Evolutionary conservation across 805 yeast genomes (phyloP), one percentile per base, ranked within the genome.

Genomic region (Grigorovia humatica): DNA sequence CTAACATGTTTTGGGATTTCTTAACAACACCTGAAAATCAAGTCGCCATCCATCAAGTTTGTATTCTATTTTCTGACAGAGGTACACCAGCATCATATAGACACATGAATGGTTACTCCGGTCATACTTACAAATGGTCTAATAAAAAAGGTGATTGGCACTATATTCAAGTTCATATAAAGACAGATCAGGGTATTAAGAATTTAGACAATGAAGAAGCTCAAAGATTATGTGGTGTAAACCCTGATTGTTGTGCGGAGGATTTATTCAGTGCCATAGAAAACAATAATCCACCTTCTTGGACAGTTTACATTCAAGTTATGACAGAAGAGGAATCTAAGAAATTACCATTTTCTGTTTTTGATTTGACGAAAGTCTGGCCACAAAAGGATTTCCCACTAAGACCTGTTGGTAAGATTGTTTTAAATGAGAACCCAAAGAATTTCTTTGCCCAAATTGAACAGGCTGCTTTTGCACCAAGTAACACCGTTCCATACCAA

Each of bases 351-450:
- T 88, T 85, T 71, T 84, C 91, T 6, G 90, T 89, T 46, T 88
- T 86, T 66, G 96, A 88, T 70, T 76, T 88, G 68, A 88, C 96
- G 57, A 89, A 89, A 74, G 85, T 86, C 51, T 88, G 96, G 96
- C 88, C 96, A 40, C 95, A 88, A 66, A 73, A 72, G 60, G 83
- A 88, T 52, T 88, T 81, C 76, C 96, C 96, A 64, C 70, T 88
- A 72, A 80, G 96, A 69, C 81, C 82, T 68, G 83, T 88, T 65
- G 96, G 96, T 67, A 82, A 81, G 67, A 73, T 88, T 57, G 81
- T 80, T 1, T 70, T 88, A 67, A 84, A 88, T 69, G 87, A 85
- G 70, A 88, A 88, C 71, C 93, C 96, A 54, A 73, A 78, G 69
- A 88, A 88, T 70, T 88, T 82, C 71, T 88, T 87, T 67, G 95